These are phyloP conservation scores for Candida ulmi DNA, from an alignment of 805 yeast genomes.

Conservation along the genomic window DNA sequence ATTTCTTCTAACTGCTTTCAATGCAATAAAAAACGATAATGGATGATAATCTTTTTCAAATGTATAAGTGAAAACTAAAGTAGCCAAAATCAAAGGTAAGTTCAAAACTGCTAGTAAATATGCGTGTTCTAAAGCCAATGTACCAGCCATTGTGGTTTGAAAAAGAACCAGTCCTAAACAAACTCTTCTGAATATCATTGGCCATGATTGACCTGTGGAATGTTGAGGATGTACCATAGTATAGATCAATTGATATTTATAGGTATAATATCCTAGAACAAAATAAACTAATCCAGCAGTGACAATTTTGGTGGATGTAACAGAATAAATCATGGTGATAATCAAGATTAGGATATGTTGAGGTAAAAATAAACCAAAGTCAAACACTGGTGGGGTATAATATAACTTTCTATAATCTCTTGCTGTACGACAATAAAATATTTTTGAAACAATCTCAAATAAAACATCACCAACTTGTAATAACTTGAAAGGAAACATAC, in stretches of 20 bases:
- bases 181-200: constrained; percentile 77
- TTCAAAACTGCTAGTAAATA: constrained; percentile 67
- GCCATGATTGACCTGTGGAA: constrained; percentile 96
- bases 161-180: constrained; percentile 76
- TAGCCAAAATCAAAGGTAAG: constrained; percentile 69
- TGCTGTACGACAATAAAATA: constrained; percentile 64
- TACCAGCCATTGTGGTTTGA: constrained; percentile 92
- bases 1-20: constrained; percentile 53
- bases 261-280: constrained; percentile 78
- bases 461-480: constrained; percentile 73
- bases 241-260: constrained; percentile 84
- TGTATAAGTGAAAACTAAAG: constrained; percentile 64
- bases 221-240: constrained; percentile 95
- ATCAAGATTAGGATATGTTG: constrained; percentile 85
- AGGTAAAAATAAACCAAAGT: constrained; percentile 86
- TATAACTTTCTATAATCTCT: constrained; percentile 71
- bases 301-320: constrained; percentile 82
- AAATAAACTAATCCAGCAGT: constrained; percentile 84
- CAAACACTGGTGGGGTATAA: constrained; percentile 80
- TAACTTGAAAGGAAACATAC: constrained; percentile 83
- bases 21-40: constrained; percentile 77
- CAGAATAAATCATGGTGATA: constrained; percentile 82
- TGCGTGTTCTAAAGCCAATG: constrained; percentile 76
- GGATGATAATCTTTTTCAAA: constrained; percentile 83
- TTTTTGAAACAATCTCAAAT: constrained; percentile 59